Percentiles rank a stretch among this genome's conserved stretches.
Conservation (phyloP, 1,284 basidiomycete genomes). For the Xerocomus minutiporus region DNA sequence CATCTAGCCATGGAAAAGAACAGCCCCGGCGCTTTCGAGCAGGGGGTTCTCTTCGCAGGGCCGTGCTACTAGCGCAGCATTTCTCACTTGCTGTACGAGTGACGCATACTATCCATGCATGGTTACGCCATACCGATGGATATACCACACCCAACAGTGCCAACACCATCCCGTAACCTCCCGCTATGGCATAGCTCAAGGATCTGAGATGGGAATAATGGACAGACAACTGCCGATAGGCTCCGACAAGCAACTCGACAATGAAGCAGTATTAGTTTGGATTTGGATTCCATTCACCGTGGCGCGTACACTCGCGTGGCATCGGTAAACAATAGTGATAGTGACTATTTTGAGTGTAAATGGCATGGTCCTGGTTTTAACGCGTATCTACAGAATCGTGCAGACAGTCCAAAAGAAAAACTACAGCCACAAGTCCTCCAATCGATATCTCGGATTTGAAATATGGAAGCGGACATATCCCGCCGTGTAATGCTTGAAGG, state of each 20-base stretch:
- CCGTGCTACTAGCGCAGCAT: not conserved
- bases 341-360: no score
- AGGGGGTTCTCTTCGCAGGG: not conserved
- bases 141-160: no score
- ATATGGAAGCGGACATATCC: conserved; percentile 26
- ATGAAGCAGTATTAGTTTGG: no score
- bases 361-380: no score
- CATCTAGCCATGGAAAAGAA: not conserved
- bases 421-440: conserved; percentile 13
- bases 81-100: not conserved
- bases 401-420: conserved; percentile 5
- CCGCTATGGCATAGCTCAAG: not conserved
- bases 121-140: not conserved
- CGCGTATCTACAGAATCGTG: not conserved
- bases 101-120: not conserved
- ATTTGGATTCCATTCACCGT: not conserved
- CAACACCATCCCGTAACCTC: not conserved
- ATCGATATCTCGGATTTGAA: conserved; percentile 13
- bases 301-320: no score
- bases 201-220: not conserved
- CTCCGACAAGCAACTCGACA: no score
- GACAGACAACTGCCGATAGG: not conserved
- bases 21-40: not conserved
- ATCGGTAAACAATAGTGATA: no score
- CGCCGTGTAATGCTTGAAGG: conserved; percentile 12